Percentiles rank a stretch among this genome's conserved stretches.
These are phyloP conservation scores for Neopestalotiopsis sp. DNA, from an alignment of 2,329 filamentous ascomycete species.

Conservation along the genomic window DNA sequence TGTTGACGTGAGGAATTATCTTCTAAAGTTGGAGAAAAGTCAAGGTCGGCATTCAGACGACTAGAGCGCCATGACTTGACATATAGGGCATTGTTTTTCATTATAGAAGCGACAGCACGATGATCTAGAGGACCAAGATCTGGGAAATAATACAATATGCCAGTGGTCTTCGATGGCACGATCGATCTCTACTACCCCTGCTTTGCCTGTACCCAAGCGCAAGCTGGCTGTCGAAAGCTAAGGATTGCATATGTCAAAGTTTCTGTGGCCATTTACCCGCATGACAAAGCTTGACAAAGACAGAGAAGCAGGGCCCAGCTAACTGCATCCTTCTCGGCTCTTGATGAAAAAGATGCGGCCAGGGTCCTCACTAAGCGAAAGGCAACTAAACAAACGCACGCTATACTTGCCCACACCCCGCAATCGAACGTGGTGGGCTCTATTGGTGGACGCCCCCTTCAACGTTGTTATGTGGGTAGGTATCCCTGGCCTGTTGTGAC, in stretches of 20 bases:
- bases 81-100: too few species aligned
- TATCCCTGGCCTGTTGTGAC: constrained; percentile 2
- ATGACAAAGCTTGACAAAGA: background rate
- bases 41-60: background rate
- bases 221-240: background rate
- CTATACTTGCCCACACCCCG: constrained; percentile 3
- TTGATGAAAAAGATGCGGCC: background rate
- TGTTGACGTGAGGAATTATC: background rate
- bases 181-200: background rate
- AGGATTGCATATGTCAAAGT: background rate
- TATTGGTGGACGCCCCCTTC: constrained; percentile 4
- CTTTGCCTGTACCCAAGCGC: background rate
- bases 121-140: too few species aligned
- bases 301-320: background rate
- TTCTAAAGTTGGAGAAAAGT: background rate
- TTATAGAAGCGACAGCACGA: too few species aligned
- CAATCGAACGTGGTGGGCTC: background rate
- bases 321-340: background rate
- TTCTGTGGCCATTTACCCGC: background rate
- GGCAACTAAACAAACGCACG: background rate
- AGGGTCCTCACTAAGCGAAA: constrained; percentile 2
- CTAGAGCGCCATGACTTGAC: too few species aligned
- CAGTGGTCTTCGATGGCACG: background rate
- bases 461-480: background rate
- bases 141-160: too few species aligned